Evolutionary conservation across 179 eudicot genomes (phyloP).

Genomic region (Spergularia azorica): DNA sequence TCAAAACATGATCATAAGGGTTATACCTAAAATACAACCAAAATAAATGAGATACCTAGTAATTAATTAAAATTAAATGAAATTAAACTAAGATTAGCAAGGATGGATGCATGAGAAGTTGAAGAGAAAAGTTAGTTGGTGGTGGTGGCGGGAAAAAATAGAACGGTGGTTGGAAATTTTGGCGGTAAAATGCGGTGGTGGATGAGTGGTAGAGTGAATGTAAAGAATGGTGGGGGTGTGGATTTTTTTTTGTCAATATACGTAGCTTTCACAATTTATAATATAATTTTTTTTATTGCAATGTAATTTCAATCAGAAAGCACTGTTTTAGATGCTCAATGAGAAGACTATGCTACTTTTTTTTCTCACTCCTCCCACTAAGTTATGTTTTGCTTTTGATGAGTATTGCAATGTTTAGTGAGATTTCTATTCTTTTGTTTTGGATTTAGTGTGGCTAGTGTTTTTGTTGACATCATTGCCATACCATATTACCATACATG

Average conservation of each 20-base stretch:
- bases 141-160: not conserved
- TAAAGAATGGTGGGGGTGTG: not conserved
- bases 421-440: constrained; percentile 31
- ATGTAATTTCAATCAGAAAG: constrained; percentile 11
- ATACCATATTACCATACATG: not conserved
- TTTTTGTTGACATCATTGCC: constrained; percentile 27
- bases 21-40: not conserved
- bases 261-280: not conserved
- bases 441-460: constrained; percentile 12
- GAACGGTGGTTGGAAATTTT: not conserved
- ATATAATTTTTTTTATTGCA: not conserved
- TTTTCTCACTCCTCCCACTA: constrained; percentile 27
- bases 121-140: not conserved
- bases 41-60: too few species aligned
- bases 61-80: too few species aligned
- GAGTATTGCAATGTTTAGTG: not conserved
- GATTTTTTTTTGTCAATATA: not conserved
- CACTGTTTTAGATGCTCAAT: constrained; percentile 21
- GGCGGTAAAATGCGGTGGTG: not conserved
- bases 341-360: not conserved
- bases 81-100: too few species aligned
- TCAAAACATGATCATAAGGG: not conserved
- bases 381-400: constrained; percentile 5
- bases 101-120: too few species aligned
- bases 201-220: not conserved